Percentiles rank a stretch among this genome's conserved stretches.
Conservation (phyloP, 2,329 filamentous ascomycete genomes). For the Penicillium sp. region DNA sequence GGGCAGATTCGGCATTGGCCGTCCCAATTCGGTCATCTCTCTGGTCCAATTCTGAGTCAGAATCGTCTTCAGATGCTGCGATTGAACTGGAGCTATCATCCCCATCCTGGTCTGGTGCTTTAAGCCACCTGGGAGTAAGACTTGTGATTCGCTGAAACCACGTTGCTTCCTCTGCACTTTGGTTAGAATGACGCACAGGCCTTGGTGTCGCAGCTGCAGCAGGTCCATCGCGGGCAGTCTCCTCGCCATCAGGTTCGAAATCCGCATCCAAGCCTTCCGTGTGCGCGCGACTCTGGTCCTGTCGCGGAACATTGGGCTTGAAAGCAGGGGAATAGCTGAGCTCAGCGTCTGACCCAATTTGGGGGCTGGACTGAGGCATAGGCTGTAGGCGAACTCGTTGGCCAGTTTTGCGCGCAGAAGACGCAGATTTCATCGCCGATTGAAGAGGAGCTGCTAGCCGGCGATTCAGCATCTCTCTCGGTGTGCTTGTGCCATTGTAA, state of each 20-base stretch:
- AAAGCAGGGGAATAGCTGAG: slow-evolving; percentile 3
- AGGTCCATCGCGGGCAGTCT: slow-evolving; percentile 10
- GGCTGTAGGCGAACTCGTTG: slow-evolving; percentile 19
- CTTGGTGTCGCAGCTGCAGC: slow-evolving; percentile 20
- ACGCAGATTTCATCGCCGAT: slow-evolving; percentile 9
- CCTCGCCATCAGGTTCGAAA: slow-evolving; percentile 14
- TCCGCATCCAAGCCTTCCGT: slow-evolving; percentile 7
- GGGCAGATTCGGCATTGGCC: slow-evolving; percentile 11
- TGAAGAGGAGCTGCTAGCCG: slow-evolving; percentile 11
- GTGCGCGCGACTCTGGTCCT: slow-evolving; percentile 3
- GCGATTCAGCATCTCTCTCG: slow-evolving; percentile 19
- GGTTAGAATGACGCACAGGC: slow-evolving; percentile 10
- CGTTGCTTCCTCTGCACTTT: slow-evolving; percentile 25
- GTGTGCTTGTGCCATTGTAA: slow-evolving; percentile 32
- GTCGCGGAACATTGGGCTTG: not conserved
- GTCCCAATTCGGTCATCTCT: slow-evolving; percentile 16
- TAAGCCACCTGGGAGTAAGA: slow-evolving; percentile 32
- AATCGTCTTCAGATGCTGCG: slow-evolving; percentile 12
- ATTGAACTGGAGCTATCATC: slow-evolving; percentile 14
- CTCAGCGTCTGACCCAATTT: slow-evolving; percentile 18
- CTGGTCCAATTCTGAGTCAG: slow-evolving; percentile 8
- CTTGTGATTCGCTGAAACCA: slow-evolving; percentile 35
- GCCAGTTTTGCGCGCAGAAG: slow-evolving; percentile 16
- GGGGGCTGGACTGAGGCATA: slow-evolving; percentile 23
- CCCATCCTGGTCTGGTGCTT: slow-evolving; percentile 21